A percentile compares a stretch with the other conserved stretches of the same genome.
Evolutionary conservation across 129 eudicot species (phyloP).

Genomic region (Saussurea involucrata): DNA sequence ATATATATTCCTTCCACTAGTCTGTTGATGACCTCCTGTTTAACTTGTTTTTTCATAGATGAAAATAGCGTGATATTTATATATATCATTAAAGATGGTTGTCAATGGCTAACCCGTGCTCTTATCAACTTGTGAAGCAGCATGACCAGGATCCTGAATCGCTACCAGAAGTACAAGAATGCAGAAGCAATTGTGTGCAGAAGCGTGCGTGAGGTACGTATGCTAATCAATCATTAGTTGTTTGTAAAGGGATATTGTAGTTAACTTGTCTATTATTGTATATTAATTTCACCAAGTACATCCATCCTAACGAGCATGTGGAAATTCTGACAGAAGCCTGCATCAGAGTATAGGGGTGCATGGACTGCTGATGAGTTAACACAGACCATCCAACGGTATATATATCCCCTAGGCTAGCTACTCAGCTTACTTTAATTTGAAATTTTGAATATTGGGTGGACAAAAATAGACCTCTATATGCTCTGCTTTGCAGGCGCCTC

Average conservation of each 20-base stretch:
- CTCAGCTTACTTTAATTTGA: not conserved
- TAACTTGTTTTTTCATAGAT: no score
- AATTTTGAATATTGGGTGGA: not conserved
- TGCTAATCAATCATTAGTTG: not conserved
- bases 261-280: not conserved
- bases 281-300: constrained; percentile 11
- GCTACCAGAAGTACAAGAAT: constrained; percentile 6
- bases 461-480: not conserved
- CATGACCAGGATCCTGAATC: constrained; percentile 4
- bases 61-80: no score
- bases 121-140: not conserved
- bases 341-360: constrained; percentile 7
- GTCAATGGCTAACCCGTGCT: not conserved
- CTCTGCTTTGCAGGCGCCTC: constrained; percentile 17
- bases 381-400: constrained; percentile 21
- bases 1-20: no score
- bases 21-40: no score
- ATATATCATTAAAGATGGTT: no score
- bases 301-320: not conserved
- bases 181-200: constrained; percentile 9
- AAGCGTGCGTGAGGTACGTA: constrained; percentile 15
- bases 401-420: no score
- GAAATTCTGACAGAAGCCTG: constrained; percentile 18
- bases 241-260: no score
- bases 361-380: constrained; percentile 15